Evolutionary conservation across 1,284 basidiomycete species (phyloP).

Genomic region (Pholiota adiposa): DNA sequence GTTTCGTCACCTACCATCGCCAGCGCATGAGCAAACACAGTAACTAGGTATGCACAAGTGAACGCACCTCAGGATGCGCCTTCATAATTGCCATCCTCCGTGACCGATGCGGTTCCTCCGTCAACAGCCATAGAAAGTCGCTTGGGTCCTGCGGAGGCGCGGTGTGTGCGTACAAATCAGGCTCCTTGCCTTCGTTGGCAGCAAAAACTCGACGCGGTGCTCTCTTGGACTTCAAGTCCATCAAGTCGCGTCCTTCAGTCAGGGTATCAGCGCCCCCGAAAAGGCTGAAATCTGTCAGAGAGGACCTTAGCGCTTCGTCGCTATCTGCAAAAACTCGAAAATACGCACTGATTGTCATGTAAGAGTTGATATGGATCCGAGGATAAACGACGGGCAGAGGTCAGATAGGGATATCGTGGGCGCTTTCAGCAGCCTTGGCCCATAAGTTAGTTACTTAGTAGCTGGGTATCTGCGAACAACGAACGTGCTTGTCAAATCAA

Average conservation of each 20-base stretch:
- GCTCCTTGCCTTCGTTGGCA: slow-evolving; percentile 31
- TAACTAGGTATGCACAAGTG: neutral
- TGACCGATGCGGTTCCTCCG: slow-evolving; percentile 94
- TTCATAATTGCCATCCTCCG: slow-evolving; percentile 91
- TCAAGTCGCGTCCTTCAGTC: slow-evolving; percentile 46
- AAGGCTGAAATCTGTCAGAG: slow-evolving; percentile 67
- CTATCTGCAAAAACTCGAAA: neutral
- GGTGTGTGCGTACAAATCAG: slow-evolving; percentile 45
- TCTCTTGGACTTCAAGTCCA: slow-evolving; percentile 24
- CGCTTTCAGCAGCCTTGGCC: neutral
- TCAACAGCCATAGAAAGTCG: slow-evolving; percentile 95
- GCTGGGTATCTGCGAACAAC: neutral
- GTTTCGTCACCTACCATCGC: slow-evolving; percentile 75
- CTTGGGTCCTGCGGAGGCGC: slow-evolving; percentile 69
- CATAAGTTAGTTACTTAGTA: neutral
- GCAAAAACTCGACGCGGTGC: slow-evolving; percentile 64
- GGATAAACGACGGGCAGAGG: neutral
- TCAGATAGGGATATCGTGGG: neutral
- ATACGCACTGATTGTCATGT: neutral
- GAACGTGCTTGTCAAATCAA: neutral
- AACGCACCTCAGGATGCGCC: slow-evolving; percentile 86
- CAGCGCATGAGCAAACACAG: neutral
- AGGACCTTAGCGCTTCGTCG: neutral
- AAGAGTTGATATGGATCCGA: neutral
- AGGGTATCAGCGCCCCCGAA: slow-evolving; percentile 82